phyloP scores from a whole-genome alignment of 768 basidiomycete species.

The Porphyrellus cyaneotinctus region DNA sequence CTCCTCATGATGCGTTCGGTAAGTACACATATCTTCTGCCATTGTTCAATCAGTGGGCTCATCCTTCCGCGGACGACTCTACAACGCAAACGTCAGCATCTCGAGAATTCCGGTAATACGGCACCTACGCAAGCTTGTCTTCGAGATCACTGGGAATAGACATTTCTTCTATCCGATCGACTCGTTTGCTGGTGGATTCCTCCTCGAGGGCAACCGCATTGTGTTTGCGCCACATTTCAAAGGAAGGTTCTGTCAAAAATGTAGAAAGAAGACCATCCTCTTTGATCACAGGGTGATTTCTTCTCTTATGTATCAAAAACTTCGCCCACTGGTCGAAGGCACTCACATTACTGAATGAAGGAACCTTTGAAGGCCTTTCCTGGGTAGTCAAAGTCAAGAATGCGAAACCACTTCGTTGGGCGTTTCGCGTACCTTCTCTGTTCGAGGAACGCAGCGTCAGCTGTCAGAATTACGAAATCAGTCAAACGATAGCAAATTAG shows the following conservation, averaged over 20 bases:
- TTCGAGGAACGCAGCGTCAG: constrained; percentile 88
- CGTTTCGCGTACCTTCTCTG: constrained; percentile 62
- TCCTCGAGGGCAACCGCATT: constrained; percentile 77
- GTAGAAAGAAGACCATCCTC: constrained; percentile 79
- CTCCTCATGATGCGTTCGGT: constrained; percentile 86
- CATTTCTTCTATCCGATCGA: constrained; percentile 86
- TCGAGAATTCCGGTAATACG: neutral
- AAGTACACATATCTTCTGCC: constrained; percentile 86
- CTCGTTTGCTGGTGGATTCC: constrained; percentile 74
- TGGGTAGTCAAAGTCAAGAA: constrained; percentile 26
- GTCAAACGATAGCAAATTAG: neutral
- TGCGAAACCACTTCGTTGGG: neutral
- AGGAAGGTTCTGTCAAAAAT: constrained; percentile 79
- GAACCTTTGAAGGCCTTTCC: constrained; percentile 76
- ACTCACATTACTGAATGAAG: constrained; percentile 74
- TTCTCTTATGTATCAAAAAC: constrained; percentile 22
- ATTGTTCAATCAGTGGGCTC: constrained; percentile 78
- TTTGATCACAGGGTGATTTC: constrained; percentile 89
- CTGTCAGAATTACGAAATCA: constrained; percentile 35
- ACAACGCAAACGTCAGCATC: constrained; percentile 5
- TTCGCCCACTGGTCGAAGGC: neutral
- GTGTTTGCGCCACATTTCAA: constrained; percentile 86
- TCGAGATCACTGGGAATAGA: constrained; percentile 89
- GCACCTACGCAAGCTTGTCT: constrained; percentile 72
- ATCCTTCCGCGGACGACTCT: constrained; percentile 77